Conservation (phyloP, 1,284 basidiomycete genomes). For the Spongispora temasekensis region DNA sequence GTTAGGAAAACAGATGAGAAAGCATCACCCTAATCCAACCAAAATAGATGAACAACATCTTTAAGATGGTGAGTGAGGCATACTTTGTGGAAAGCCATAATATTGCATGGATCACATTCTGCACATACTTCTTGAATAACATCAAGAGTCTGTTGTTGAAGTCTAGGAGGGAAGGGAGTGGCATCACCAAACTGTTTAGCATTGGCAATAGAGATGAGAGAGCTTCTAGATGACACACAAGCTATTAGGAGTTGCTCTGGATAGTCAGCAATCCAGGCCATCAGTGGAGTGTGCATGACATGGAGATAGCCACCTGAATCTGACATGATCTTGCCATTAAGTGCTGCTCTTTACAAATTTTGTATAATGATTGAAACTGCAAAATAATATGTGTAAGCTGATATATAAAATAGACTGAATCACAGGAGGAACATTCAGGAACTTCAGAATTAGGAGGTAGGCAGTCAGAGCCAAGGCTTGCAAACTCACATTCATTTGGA, state of each 20-base stretch:
- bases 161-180: not conserved
- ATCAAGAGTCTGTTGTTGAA: not conserved
- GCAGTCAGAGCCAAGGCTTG: constrained; percentile 7
- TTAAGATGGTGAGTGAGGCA: not conserved
- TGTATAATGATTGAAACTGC: not conserved
- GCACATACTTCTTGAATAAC: not conserved
- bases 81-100: not conserved
- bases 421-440: not conserved
- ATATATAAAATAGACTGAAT: constrained; percentile 11
- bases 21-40: not conserved
- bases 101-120: not conserved
- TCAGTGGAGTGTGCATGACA: not conserved
- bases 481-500: constrained; percentile 12
- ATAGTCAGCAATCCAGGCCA: not conserved
- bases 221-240: not conserved
- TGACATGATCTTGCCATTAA: not conserved
- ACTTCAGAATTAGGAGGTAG: constrained; percentile 15
- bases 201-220: not conserved
- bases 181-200: not conserved
- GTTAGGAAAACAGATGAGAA: not conserved
- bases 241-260: not conserved
- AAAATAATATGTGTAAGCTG: not conserved
- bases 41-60: not conserved
- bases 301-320: not conserved
- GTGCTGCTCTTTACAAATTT: not conserved